phyloP scores from a whole-genome alignment of 2,329 filamentous ascomycete genomes.

The Ophiosphaerella korrae region DNA sequence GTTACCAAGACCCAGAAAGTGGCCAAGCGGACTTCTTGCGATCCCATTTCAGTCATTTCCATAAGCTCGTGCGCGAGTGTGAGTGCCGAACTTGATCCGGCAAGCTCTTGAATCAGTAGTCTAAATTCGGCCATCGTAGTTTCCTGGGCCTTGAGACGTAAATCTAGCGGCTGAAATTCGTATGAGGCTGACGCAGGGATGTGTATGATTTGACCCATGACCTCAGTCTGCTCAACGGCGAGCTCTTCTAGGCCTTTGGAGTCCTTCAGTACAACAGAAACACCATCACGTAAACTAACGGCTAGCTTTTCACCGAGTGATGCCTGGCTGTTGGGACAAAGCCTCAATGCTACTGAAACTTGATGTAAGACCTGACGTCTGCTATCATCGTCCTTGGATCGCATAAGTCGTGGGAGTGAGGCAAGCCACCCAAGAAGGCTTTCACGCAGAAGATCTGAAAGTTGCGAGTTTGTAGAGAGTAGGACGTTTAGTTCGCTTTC shows the following conservation, averaged over 20 bases:
- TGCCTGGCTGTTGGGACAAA: slow-evolving; percentile 67
- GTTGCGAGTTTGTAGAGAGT: slow-evolving; percentile 64
- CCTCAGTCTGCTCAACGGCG: slow-evolving; percentile 6
- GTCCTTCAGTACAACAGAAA: slow-evolving; percentile 58
- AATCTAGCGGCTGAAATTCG: slow-evolving; percentile 64
- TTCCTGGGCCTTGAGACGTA: slow-evolving; percentile 66
- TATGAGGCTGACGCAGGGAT: slow-evolving; percentile 24
- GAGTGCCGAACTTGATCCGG: slow-evolving; percentile 47
- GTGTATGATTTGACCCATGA: slow-evolving; percentile 20
- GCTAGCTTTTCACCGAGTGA: slow-evolving; percentile 71
- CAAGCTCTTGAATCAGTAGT: slow-evolving; percentile 62
- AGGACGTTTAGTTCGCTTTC: slow-evolving; percentile 62
- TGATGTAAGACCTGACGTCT: slow-evolving; percentile 76
- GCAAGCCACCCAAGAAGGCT: slow-evolving; percentile 81
- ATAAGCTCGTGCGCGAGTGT: slow-evolving; percentile 69
- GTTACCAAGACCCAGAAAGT: slow-evolving; percentile 82
- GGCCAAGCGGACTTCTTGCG: slow-evolving; percentile 66
- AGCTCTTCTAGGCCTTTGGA: slow-evolving; percentile 32
- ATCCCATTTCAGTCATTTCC: slow-evolving; percentile 63
- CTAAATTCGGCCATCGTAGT: slow-evolving; percentile 67
- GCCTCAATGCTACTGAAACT: slow-evolving; percentile 72
- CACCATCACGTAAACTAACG: slow-evolving; percentile 74
- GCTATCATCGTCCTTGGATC: slow-evolving; percentile 77
- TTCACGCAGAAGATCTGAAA: slow-evolving; percentile 69
- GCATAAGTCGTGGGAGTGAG: slow-evolving; percentile 81